Base-by-base conservation (phyloP, 208 protist genomes). In the Wallacemonas sp. region DNA sequence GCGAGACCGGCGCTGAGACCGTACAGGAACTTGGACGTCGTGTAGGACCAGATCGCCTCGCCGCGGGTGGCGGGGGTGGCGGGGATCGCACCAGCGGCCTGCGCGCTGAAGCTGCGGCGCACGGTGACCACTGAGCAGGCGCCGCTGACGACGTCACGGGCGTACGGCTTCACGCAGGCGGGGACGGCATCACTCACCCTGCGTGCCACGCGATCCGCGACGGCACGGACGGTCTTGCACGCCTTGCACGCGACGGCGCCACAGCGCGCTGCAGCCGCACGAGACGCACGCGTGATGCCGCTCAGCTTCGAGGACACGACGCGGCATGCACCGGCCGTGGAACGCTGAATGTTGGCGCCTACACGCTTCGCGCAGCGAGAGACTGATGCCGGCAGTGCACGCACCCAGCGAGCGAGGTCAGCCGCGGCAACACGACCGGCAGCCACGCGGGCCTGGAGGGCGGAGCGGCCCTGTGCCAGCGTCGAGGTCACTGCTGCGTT, bases 1-100 rank as follows among this genome's bases (percentile, higher is more conserved):
- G 68, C 72, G 26, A 55, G 14, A 29, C 83, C 76, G 30, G 72
- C 76, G 21, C 87, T 81, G 17, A 80, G 43, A 8, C 78, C 72
- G 61, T 82, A 84, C 34, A 81, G 60, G n/a, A 88, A 78, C 74
- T 93, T 90, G 3, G 63, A 58, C 2, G 78, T 80, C 0, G 82
- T 81, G 69, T 86, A 60, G 32, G 66, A 54, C 24, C 54, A 34
- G 24, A 76, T 54, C 16, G 61, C 75, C 19, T 78, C 68, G 26
- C 46, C 38, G 65, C 26, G 72, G 11, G 23, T 16, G 11, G 24
- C 14, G 30, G 21, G 52, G 5, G 62, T 32, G 11, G 39, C 30
- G 14, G 67, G 33, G 9, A 68, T 48, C 9, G 29, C 26, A 48
- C 57, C 27, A 24, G 72, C 56, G 34, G 78, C 70, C 27, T 69